Evolutionary conservation across 73 alveolate genomes (phyloP).

Genomic region (Tetrahymena malaccensis): DNA sequence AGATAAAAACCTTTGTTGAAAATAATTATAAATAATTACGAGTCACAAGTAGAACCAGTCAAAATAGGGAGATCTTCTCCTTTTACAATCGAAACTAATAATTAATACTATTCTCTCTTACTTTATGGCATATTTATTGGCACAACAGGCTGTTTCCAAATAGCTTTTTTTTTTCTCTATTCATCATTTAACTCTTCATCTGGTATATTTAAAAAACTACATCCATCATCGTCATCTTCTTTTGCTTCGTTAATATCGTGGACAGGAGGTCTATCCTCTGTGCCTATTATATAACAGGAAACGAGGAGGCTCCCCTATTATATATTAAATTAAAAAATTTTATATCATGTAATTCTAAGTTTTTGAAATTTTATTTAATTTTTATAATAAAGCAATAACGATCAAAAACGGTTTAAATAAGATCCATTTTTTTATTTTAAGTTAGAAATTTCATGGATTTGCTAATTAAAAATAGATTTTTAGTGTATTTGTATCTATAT

Average conservation of each 20-base stretch:
- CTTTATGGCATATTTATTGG: slow-evolving; percentile 45
- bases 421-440: background rate
- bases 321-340: no score
- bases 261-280: slow-evolving; percentile 90
- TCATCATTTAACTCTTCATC: slow-evolving; percentile 56
- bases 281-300: slow-evolving; percentile 79
- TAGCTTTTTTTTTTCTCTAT: slow-evolving; percentile 55
- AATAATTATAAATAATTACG: background rate
- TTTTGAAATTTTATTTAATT: no score
- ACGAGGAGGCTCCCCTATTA: slow-evolving; percentile 62
- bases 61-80: slow-evolving; percentile 72
- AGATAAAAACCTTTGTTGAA: background rate
- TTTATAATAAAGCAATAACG: background rate
- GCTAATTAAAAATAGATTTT: no score
- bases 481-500: no score
- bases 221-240: slow-evolving; percentile 72
- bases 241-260: slow-evolving; percentile 78
- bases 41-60: slow-evolving; percentile 35
- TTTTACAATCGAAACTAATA: slow-evolving; percentile 64
- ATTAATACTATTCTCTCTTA: slow-evolving; percentile 60
- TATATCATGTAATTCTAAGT: no score
- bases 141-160: slow-evolving; percentile 23
- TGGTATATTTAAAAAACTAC: slow-evolving; percentile 55
- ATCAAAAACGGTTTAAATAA: background rate
- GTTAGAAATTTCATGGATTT: no score